A percentile compares a stretch with the other conserved stretches of the same genome.
phyloP scores from a whole-genome alignment of 139 green algal genomes.

The Micromonas commoda region DNA sequence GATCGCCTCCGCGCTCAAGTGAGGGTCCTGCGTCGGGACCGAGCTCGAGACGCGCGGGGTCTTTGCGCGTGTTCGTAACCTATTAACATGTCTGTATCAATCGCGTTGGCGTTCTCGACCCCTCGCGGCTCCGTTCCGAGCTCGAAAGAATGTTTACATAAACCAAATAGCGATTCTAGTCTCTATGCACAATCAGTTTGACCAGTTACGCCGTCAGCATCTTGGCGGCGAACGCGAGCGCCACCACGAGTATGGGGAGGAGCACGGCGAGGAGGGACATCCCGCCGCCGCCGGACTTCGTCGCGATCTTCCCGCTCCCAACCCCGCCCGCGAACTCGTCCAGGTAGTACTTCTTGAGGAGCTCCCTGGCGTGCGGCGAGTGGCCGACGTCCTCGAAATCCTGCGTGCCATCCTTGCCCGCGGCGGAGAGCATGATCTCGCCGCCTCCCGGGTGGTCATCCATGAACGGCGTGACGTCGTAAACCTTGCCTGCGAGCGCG shows the following conservation, averaged over 20 bases:
- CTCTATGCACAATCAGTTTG: no score
- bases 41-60: neutral
- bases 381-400: constrained; percentile 64
- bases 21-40: neutral
- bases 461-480: constrained; percentile 57
- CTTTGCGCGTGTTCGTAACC: no score
- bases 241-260: neutral
- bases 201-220: neutral
- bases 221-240: neutral
- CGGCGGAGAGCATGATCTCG: constrained; percentile 45
- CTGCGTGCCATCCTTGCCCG: constrained; percentile 54
- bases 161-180: no score
- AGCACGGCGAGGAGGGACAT: neutral
- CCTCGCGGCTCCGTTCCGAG: no score
- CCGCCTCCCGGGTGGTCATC: constrained; percentile 57
- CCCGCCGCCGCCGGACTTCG: neutral
- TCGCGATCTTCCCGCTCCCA: neutral
- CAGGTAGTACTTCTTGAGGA: constrained; percentile 49
- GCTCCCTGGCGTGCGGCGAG: constrained; percentile 42
- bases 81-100: no score
- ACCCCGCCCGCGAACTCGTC: constrained; percentile 39
- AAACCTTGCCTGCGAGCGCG: constrained; percentile 37
- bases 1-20: constrained; percentile 13
- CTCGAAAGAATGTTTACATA: no score
- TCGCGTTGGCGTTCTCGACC: no score